Evolutionary conservation across 2,329 filamentous ascomycete species (phyloP), one percentile per base, ranked within the genome.

Genomic region (Colletotrichum sp.): DNA sequence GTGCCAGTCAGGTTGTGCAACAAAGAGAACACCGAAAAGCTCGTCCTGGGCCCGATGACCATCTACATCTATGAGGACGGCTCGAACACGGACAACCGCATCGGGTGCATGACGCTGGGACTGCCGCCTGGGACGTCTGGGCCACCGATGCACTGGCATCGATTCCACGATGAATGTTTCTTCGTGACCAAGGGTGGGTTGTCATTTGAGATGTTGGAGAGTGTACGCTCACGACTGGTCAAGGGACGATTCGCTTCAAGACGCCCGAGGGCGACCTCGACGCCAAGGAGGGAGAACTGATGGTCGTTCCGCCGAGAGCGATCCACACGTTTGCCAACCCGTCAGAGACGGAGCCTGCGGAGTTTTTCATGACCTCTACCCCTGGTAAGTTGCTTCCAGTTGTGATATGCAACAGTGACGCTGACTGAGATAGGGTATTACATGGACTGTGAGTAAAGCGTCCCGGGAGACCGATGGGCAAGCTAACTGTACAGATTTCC

Each of bases 111-210:
- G 73, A 78, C 81, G 36, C 74, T 84, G 34, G 79, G 81, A 75
- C 71, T 84, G 9, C 83, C 83, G 2, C 76, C 79, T 0, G 82
- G 82, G 3, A 69, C 78, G 34, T 82, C 81, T 9, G 83, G 83
- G 3, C 83, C 83, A 34, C 83, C 82, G 16, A 83, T 85, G 83
- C 83, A 84, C 43, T 84, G 83, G 83, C 83, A 84, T 69, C 80
- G 83, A 7, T 84, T 84, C 55, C 83, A 84, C 58, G 83, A 85
- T 62, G 83, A 85, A 74, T 78, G 82, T 58, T 85, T 84, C 76
- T 78, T 84, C 63, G 79, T 84, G 4, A 82, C 80, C 12, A 84
- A 84, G 73, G 82, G 82, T 81, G 14, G 6, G 16, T 12, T 61
- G 38, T 58, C 14, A 5, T 30, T 21, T 10, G 18, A 21, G 58